Evolutionary conservation across 2,329 filamentous ascomycete species (phyloP).

Genomic region (Rhynchosporium agropyri): DNA sequence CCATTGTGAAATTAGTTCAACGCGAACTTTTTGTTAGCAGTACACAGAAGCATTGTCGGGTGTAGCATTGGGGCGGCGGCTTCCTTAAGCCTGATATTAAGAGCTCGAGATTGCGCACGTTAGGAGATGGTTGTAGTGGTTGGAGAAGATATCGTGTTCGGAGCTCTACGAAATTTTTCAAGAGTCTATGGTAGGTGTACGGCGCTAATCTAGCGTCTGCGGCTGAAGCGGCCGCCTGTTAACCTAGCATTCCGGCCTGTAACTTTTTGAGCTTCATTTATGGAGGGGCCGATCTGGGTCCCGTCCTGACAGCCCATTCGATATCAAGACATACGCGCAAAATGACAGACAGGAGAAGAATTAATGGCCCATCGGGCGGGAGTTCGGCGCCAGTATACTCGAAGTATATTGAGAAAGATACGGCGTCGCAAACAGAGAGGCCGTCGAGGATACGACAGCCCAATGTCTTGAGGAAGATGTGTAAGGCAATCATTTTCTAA

Average conservation of each 20-base stretch:
- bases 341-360: conserved; percentile 84
- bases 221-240: conserved; percentile 12
- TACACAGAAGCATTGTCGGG: not conserved
- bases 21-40: not conserved
- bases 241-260: not conserved
- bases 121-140: not conserved
- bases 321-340: conserved; percentile 19
- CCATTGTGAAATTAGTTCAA: conserved; percentile 20
- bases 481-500: conserved; percentile 54
- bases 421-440: conserved; percentile 47
- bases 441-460: conserved; percentile 62
- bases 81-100: not conserved
- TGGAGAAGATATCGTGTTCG: not conserved
- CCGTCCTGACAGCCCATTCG: not conserved
- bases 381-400: conserved; percentile 76
- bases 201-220: conserved; percentile 13
- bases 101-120: not conserved
- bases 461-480: conserved; percentile 81
- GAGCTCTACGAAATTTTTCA: conserved; percentile 14
- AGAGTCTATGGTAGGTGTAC: not conserved
- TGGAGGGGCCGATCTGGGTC: not conserved
- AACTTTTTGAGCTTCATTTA: no score
- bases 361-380: conserved; percentile 82
- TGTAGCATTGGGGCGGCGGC: not conserved
- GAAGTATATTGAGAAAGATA: conserved; percentile 51